Percentiles rank a stretch among this genome's conserved stretches.
These are phyloP conservation scores for Cladophialophora yegresii DNA, from an alignment of 2,329 filamentous ascomycete genomes.

Conservation along the genomic window DNA sequence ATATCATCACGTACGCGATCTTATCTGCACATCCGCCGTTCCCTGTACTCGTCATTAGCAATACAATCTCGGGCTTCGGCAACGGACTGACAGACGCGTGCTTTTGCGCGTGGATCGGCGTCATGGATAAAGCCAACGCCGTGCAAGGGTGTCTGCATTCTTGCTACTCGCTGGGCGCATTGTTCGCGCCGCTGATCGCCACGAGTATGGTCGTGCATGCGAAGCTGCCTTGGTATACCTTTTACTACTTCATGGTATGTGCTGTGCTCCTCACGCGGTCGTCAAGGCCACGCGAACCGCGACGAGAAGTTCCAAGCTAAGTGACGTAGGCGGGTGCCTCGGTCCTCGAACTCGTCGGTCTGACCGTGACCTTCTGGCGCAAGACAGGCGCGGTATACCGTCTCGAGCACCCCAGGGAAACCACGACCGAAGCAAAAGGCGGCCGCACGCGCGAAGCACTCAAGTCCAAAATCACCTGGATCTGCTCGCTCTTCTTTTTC, in stretches of 20 bases:
- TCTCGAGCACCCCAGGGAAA: conserved; percentile 46
- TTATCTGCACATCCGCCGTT: conserved; percentile 47
- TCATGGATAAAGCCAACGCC: conserved; percentile 73
- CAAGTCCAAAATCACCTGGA: conserved; percentile 61
- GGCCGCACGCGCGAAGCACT: conserved; percentile 45
- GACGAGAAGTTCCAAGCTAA: neutral
- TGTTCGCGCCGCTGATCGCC: conserved; percentile 67
- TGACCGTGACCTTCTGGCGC: conserved; percentile 62
- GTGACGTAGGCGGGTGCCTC: conserved; percentile 54
- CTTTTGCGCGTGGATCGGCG: conserved; percentile 66
- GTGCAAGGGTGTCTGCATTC: conserved; percentile 72
- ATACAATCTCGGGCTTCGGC: conserved; percentile 47
- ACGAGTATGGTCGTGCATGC: conserved; percentile 69
- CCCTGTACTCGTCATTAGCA: conserved; percentile 46
- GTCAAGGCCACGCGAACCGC: neutral
- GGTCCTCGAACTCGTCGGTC: conserved; percentile 57
- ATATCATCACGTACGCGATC: conserved; percentile 44
- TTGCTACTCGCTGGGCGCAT: conserved; percentile 70
- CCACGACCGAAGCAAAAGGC: conserved; percentile 29
- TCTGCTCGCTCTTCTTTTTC: conserved; percentile 70
- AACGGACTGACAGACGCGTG: conserved; percentile 54
- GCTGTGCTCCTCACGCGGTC: neutral
- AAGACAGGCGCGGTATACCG: conserved; percentile 62
- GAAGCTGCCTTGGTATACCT: conserved; percentile 64
- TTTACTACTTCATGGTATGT: conserved; percentile 67